phyloP scores from a whole-genome alignment of 148 eudicot species.

The Diospyros kaki region DNA sequence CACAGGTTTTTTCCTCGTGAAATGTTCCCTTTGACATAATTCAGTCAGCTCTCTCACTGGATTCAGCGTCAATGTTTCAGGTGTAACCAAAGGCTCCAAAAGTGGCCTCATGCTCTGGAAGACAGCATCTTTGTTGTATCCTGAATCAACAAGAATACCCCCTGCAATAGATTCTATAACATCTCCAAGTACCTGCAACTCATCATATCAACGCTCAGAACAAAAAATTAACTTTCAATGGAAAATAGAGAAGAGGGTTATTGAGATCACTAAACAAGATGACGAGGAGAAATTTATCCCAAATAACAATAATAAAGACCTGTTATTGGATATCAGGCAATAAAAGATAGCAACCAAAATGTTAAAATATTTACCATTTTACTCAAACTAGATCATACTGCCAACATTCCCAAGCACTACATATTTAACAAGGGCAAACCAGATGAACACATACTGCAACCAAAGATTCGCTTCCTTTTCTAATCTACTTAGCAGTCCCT shows the following conservation, averaged over 20 bases:
- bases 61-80: slow-evolving; percentile 58
- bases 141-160: slow-evolving; percentile 74
- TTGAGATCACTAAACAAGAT: too few species aligned
- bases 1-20: slow-evolving; percentile 18
- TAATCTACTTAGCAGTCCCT: too few species aligned
- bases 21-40: slow-evolving; percentile 45
- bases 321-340: not conserved
- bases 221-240: not conserved
- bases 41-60: slow-evolving; percentile 58
- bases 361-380: not conserved
- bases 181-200: slow-evolving; percentile 71
- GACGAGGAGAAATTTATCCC: too few species aligned
- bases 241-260: too few species aligned
- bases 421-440: too few species aligned
- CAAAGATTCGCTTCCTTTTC: too few species aligned
- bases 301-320: not conserved
- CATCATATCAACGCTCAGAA: not conserved
- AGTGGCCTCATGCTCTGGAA: slow-evolving; percentile 56
- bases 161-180: slow-evolving; percentile 89
- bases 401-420: too few species aligned
- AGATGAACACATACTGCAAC: too few species aligned
- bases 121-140: slow-evolving; percentile 51
- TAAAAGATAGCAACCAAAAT: not conserved
- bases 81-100: slow-evolving; percentile 71
- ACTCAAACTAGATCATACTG: not conserved